Evolutionary conservation across 2,329 filamentous ascomycete genomes (phyloP).

Genomic region (Phaeomoniella chlamydospora): DNA sequence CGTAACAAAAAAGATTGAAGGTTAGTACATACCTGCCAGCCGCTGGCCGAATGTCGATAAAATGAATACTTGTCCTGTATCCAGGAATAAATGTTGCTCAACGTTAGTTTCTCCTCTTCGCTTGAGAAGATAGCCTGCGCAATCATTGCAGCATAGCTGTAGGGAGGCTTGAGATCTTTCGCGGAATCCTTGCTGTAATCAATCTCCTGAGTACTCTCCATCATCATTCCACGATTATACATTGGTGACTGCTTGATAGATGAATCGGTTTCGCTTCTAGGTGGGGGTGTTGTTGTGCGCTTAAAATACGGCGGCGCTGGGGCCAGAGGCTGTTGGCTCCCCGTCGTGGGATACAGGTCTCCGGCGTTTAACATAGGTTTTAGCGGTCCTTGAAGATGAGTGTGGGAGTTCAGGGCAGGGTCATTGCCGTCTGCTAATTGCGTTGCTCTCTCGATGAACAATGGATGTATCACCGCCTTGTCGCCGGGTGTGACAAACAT

Average conservation of each 20-base stretch:
- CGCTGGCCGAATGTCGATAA: constrained; percentile 70
- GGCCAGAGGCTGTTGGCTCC: constrained; percentile 16
- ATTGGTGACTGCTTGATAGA: constrained; percentile 30
- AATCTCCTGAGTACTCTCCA: constrained; percentile 37
- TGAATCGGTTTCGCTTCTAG: constrained; percentile 15
- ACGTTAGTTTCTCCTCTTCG: constrained; percentile 72
- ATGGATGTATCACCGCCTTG: constrained; percentile 52
- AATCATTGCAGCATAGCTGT: constrained; percentile 93
- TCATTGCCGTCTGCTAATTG: constrained; percentile 23
- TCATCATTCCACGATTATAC: constrained; percentile 36
- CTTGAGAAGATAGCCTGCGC: constrained; percentile 88
- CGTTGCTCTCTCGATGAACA: constrained; percentile 55
- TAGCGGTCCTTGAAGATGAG: constrained; percentile 16
- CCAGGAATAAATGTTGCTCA: constrained; percentile 86
- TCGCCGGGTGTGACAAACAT: constrained; percentile 89
- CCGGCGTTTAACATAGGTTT: constrained; percentile 4
- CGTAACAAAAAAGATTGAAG: constrained; percentile 1
- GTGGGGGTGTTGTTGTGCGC: constrained; percentile 18
- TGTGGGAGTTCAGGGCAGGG: constrained; percentile 21
- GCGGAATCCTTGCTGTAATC: constrained; percentile 62
- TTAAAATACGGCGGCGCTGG: constrained; percentile 28
- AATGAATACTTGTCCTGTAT: constrained; percentile 88
- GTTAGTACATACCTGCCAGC: constrained; percentile 64
- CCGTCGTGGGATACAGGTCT: neutral
- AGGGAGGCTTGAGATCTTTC: constrained; percentile 85